Evolutionary conservation across 106 monocot species (phyloP), one percentile per base, ranked within the genome.

Genomic region (Triglochin maritima): DNA sequence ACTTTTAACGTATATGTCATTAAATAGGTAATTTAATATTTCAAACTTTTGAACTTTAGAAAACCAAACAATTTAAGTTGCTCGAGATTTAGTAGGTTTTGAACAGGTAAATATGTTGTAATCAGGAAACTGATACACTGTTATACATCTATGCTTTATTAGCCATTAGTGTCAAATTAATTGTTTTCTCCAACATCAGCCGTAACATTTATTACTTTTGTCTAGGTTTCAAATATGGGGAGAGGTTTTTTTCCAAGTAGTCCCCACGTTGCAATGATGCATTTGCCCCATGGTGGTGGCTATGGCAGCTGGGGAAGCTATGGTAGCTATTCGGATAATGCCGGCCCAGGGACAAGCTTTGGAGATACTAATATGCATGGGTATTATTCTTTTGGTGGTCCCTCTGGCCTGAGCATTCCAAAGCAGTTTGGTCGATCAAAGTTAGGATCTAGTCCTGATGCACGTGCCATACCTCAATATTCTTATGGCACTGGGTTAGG

Each of bases 281-380:
- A 87, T 57, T 66, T 86, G 7, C 80, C 83, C 71, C 81, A 84
- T 81, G 90, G 83, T n/a, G 79, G 76, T 77, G 87, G 83, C 67
- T 95, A 77, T 73, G 91, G 96, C 64, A 98, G 98, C 79, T 59
- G 78, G 66, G 98, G 98, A 67, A 92, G 86, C 67, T 76, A 84
- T 75, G 86, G 92, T 47, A 94, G 91, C 67, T 91, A 86, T 73
- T 82, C 78, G 68, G 95, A 90, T 59, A 79, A 80, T 60, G 46
- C 58, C 57, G 83, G 63, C 69, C 71, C 82, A 68, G 83, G 81
- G 11, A 90, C 90, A 60, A 98, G 92, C 73, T 92, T 88, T 80
- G 88, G 85, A 52, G 91, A 91, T 64, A 45, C 64, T 56, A 85
- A 69, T 63, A 77, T 77, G 61, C 65, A 81, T 56, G 69, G 80